phyloP scores from a whole-genome alignment of 768 basidiomycete genomes.

The Boletus speciosus region DNA sequence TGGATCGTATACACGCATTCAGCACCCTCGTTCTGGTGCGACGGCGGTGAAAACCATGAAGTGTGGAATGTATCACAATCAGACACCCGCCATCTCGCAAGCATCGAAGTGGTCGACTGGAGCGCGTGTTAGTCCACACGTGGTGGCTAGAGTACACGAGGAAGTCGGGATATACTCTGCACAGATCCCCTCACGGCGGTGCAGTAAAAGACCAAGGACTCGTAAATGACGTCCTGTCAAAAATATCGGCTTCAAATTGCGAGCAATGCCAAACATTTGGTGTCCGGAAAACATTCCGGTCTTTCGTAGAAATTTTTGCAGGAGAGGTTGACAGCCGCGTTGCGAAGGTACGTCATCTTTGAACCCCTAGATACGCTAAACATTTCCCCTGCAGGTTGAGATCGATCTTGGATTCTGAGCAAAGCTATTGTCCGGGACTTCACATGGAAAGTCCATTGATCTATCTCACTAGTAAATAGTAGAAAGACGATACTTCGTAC shows the following conservation, averaged over 20 bases:
- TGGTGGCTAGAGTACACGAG: conserved; percentile 19
- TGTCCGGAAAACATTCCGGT: not conserved
- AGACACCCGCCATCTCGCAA: not conserved
- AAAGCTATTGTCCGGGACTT: not conserved
- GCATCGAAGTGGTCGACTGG: not conserved
- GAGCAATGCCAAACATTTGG: not conserved
- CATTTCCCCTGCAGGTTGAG: conserved; percentile 2
- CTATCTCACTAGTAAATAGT: conserved; percentile 12
- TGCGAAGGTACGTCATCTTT: conserved; percentile 1
- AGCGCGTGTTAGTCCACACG: not conserved
- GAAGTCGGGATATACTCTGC: conserved; percentile 6
- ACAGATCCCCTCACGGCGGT: not conserved
- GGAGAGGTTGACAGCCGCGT: conserved; percentile 3
- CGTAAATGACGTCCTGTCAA: not conserved
- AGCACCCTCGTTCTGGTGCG: conserved; percentile 4
- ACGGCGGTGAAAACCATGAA: not conserved
- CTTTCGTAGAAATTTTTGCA: conserved; percentile 12
- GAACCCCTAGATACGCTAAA: not conserved
- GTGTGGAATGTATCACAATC: not conserved
- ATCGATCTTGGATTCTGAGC: conserved; percentile 7
- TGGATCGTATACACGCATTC: not conserved
- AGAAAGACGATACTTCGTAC: not conserved
- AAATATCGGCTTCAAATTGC: conserved; percentile 9
- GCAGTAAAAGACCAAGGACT: conserved; percentile 3
- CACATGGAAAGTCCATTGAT: not conserved